Evolutionary conservation across 345 rosid genomes (phyloP), one percentile per base, ranked within the genome.

Genomic region (Brassica incana): DNA sequence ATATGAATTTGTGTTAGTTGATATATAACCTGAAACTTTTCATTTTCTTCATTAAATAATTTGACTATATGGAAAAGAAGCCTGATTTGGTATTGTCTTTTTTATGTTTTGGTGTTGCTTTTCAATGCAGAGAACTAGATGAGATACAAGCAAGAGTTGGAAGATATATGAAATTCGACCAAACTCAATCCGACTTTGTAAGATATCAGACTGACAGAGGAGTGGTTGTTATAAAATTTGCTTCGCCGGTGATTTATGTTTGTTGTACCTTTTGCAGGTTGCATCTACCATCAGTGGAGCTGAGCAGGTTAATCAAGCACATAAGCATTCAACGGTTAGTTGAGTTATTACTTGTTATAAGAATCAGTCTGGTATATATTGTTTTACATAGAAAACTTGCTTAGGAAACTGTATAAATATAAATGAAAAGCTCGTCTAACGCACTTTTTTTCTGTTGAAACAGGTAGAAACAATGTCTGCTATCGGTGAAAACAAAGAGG

Each of bases 101-200:
- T 23, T 76, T 59, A 56, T 76, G 67, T 54, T 32, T 35, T 81
- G 69, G 65, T 76, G 63, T 59, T 81, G 70, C 59, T 40, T 40
- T 78, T 81, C 59, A 36, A 58, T 81, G 72, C 91, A 93, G 98
- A 83, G 91, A 93, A 85, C 85, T 93, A 74, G 88, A 90, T 79
- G 94, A 86, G 63, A 72, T 90, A 56, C 92, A 72, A 68, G 72
- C 50, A 71, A 87, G 87, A 81, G 81, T 88, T 75, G 77, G 84
- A 73, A 87, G 82, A 67, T 71, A 68, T 79, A 73, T 85, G 77
- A 84, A 79, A 75, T 70, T 74, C 61, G 85, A 77, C 73, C 89
- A 84, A 68, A 78, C 59, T 52, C 82, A 81, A 54, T 71, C 77
- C 40, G 83, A 88, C 56, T 78, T 85, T 76, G 91, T 89, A 87